phyloP scores from a whole-genome alignment of 2,329 filamentous ascomycete species.

The Alternaria incomplexa region DNA sequence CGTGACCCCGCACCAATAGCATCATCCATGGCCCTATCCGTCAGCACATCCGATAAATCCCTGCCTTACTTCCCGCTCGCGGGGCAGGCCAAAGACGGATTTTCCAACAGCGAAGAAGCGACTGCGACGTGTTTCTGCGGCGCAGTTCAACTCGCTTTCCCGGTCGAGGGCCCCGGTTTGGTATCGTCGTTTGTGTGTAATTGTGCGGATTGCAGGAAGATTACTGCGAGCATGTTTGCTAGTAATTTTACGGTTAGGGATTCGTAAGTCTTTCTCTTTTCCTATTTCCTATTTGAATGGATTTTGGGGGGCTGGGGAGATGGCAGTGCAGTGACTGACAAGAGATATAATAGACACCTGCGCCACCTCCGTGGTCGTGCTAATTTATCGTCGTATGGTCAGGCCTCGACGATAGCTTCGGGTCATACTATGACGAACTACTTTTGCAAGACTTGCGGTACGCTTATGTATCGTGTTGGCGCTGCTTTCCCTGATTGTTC shows the following conservation, averaged over 20 bases:
- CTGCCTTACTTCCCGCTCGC: slow-evolving; percentile 25
- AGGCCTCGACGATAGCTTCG: slow-evolving; percentile 31
- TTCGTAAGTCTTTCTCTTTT: slow-evolving; percentile 35
- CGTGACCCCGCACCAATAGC: background rate
- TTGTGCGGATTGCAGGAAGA: slow-evolving; percentile 67
- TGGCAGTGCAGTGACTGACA: background rate
- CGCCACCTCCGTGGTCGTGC: slow-evolving; percentile 59
- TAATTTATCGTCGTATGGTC: slow-evolving; percentile 54
- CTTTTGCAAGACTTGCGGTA: slow-evolving; percentile 67
- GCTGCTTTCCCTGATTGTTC: slow-evolving; percentile 53
- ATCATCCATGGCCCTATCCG: background rate
- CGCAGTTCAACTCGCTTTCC: slow-evolving; percentile 39
- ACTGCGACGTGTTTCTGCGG: slow-evolving; percentile 42
- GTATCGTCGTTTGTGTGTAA: slow-evolving; percentile 64
- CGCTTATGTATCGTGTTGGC: slow-evolving; percentile 64
- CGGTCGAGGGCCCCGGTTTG: slow-evolving; percentile 55
- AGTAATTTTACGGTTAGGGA: slow-evolving; percentile 61
- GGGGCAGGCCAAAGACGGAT: slow-evolving; percentile 25
- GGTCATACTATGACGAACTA: slow-evolving; percentile 61
- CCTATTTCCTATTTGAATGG: background rate
- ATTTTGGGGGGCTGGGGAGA: background rate
- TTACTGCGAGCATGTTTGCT: slow-evolving; percentile 66
- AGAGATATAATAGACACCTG: slow-evolving; percentile 31
- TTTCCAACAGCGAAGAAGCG: slow-evolving; percentile 26
- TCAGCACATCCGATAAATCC: slow-evolving; percentile 6